A percentile compares a stretch with the other conserved stretches of the same genome.
Evolutionary conservation across 805 yeast species (phyloP).

Genomic region (Vanderwaltozyma polyspora): DNA sequence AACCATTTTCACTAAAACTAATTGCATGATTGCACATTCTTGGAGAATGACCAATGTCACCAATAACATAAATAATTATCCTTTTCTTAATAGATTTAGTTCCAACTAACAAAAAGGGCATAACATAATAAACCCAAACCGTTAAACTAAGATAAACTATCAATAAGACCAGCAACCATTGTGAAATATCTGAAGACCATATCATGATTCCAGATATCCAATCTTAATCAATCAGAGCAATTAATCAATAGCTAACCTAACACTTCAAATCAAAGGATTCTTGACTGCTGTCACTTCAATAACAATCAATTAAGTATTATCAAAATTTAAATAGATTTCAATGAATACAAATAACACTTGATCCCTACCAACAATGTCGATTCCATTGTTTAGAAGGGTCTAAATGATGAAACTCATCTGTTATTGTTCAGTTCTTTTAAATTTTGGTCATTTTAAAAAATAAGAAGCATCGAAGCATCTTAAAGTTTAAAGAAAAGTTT

Average conservation of each 20-base stretch:
- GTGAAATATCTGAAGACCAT: not conserved
- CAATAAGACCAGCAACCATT: constrained; percentile 25
- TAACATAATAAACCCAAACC: constrained; percentile 20
- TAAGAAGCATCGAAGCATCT: no score
- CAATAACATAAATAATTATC: constrained; percentile 71
- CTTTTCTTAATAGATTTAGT: constrained; percentile 34
- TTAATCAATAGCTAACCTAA: no score
- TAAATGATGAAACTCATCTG: constrained; percentile 97
- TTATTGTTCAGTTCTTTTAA: constrained; percentile 65
- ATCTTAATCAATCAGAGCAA: not conserved
- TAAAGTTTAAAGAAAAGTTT: no score
- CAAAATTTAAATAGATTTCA: no score
- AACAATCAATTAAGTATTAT: no score
- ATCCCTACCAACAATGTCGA: no score
- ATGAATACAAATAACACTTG: no score
- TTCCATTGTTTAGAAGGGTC: no score
- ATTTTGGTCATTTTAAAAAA: no score
- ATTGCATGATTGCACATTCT: constrained; percentile 85
- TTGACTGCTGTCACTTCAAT: no score
- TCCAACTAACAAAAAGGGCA: constrained; percentile 29
- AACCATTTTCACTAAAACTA: constrained; percentile 58
- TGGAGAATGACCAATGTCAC: constrained; percentile 93
- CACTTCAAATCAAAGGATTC: no score
- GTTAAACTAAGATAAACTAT: constrained; percentile 36
- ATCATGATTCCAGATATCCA: not conserved